Evolutionary conservation across 495 filamentous ascomycete species (phyloP), one percentile per base, ranked within the genome.

Genomic region (Chaetomidium leptoderma): DNA sequence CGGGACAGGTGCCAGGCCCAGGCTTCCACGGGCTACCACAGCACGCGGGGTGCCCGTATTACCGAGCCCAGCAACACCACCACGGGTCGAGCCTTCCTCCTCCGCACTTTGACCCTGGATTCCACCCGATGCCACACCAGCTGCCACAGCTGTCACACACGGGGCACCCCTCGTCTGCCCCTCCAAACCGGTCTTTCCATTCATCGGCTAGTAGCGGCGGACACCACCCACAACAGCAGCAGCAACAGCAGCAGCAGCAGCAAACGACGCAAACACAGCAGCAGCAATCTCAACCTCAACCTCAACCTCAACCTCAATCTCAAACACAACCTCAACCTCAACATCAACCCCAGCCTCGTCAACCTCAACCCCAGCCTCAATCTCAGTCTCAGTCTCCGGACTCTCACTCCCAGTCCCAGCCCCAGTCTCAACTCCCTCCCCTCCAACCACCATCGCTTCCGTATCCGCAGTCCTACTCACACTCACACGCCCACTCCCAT

Each of bases 41-140:
- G 26, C 36, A 50, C 16, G 48, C 43, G 24, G 30, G 36, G 4
- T 65, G 59, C 37, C 63, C 63, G 29, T 65, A 57, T 40, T 40
- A 62, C 37, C 37, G 42, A 14, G 16, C 23, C 13, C 51, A 59
- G 21, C 60, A 59, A 46, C 43, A 37, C 21, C 42, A 59, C 45
- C 47, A 61, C n/a, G 46, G 43, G 30, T 36, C 60, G 23, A 43
- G 36, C 21, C 45, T 39, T 17, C 61, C 49, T 36, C 54, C 47
- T 13, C 39, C 53, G 26, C 45, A 55, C 47, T 30, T 45, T 17
- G 27, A 50, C 21, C 27, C 50, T 8, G 23, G 44, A 14, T 55
- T 54, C 17, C 46, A 53, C 23, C 37, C 59, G 17, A 30, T 43
- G 30, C 4, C 47, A 21, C 59, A 45, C 24, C 50, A 47, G 26